Evolutionary conservation across 2,329 filamentous ascomycete genomes (phyloP).

Genomic region (Kalmusia sp.): DNA sequence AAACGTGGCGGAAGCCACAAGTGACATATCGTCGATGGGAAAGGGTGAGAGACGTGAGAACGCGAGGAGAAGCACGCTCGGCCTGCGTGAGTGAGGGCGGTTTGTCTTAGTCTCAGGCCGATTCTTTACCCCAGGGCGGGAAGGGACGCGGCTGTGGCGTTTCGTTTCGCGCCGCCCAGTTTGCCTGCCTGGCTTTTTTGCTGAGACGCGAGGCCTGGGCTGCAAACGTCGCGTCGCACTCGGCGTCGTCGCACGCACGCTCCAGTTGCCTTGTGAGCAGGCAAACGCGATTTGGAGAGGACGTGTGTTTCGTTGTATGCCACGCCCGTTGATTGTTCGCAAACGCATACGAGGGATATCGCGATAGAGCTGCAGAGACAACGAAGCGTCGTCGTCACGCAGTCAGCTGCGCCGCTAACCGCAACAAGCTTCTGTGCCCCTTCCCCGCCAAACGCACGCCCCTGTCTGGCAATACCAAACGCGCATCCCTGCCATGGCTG

Average conservation of each 20-base stretch:
- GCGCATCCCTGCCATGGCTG: slow-evolving; percentile 1
- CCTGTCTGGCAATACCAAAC: not conserved
- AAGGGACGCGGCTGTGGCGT: not conserved
- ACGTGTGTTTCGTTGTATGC: too few species aligned
- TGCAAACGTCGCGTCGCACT: not conserved
- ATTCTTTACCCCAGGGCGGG: not conserved
- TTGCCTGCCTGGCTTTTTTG: not conserved
- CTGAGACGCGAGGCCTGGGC: too few species aligned
- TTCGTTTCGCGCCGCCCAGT: not conserved
- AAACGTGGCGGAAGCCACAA: slow-evolving; percentile 13
- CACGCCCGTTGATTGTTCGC: too few species aligned
- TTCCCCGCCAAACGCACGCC: slow-evolving; percentile 4
- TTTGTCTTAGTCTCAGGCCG: not conserved
- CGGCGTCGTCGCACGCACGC: too few species aligned
- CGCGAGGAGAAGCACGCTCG: not conserved
- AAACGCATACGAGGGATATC: too few species aligned
- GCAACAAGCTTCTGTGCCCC: too few species aligned
- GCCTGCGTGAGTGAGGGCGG: not conserved
- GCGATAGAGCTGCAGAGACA: too few species aligned
- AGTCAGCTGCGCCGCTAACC: slow-evolving; percentile 28
- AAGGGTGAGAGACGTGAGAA: slow-evolving; percentile 5
- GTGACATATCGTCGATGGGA: slow-evolving; percentile 13
- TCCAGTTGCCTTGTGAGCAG: too few species aligned
- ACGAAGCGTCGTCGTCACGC: slow-evolving; percentile 28
- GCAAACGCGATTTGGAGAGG: too few species aligned